Percentiles rank a stretch among this genome's conserved stretches.
Evolutionary conservation across 2,329 filamentous ascomycete species (phyloP).

Genomic region (Calonectria hawksworthii): DNA sequence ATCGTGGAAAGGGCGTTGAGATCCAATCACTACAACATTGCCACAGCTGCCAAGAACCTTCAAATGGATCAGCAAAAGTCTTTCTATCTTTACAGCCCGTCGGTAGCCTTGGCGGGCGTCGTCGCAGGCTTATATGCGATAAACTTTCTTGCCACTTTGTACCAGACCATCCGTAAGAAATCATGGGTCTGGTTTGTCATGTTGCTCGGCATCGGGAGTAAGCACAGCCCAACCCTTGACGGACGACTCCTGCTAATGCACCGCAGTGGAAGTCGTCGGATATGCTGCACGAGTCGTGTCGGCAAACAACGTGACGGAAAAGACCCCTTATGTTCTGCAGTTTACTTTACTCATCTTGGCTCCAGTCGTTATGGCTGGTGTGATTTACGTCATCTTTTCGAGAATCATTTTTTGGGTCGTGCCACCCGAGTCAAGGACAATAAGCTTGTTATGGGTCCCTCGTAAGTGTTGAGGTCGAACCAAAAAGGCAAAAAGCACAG

Average conservation of each 20-base stretch:
- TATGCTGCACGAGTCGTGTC: constrained; percentile 35
- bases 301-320: constrained; percentile 30
- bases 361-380: constrained; percentile 42
- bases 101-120: constrained; percentile 32
- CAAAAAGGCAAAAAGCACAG: not conserved
- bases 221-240: not conserved
- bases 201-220: constrained; percentile 35
- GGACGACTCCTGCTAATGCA: not conserved
- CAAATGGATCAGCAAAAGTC: constrained; percentile 30
- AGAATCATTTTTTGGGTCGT: constrained; percentile 42
- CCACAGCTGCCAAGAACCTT: not conserved
- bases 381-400: constrained; percentile 43
- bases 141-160: constrained; percentile 32
- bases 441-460: constrained; percentile 40
- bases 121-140: constrained; percentile 36
- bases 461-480: constrained; percentile 22
- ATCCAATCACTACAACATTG: not conserved
- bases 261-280: constrained; percentile 34
- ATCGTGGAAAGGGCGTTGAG: not conserved
- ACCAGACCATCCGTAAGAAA: constrained; percentile 34
- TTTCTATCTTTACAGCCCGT: constrained; percentile 38
- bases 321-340: constrained; percentile 36
- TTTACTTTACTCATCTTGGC: constrained; percentile 41
- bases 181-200: constrained; percentile 40
- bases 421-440: constrained; percentile 34